Base-by-base conservation (phyloP, 1,139 yeast genomes). In the Magnusiomyces suaveolens region DNA sequence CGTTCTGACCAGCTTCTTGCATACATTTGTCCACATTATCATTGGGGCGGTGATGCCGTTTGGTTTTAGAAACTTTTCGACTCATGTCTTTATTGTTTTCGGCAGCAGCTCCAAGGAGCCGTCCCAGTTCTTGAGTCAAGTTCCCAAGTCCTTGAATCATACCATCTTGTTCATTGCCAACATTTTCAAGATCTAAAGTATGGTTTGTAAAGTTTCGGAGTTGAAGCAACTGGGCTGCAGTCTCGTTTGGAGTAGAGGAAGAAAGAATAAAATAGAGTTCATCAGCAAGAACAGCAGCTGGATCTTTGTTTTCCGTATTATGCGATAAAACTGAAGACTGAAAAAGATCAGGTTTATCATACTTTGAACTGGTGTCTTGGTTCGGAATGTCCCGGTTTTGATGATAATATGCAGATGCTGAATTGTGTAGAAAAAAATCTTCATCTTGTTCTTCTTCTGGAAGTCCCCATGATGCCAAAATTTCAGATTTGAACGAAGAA, bases 381-480 rank as follows among this genome's bases (percentile, higher is more conserved):
- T n/a, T n/a, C n/a, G n/a, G n/a, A n/a, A n/a, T n/a, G n/a, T n/a
- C n/a, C n/a, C n/a, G n/a, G n/a, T n/a, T n/a, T n/a, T n/a, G n/a
- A n/a, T n/a, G n/a, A n/a, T n/a, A 29, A 29, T 29, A 29, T 8
- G 36, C 36, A 29, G 6, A 29, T 29, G 6, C 36, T 29, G 6
- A 12, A 29, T 29, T 12, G 6, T 6, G 12, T 29, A 12, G 6
- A 12, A 29, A 29, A 8, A 29, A 29, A 8, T 21, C 29, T 18
- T 23, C 29, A 21, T 44, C 47, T 44, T 44, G 32, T 10, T 44
- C 47, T 14, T 44, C 47, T 18, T 23, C 47, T 18, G 56, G 56
- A n/a, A 54, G 44, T 4, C 56, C 56, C 56, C 56, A 54, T 18
- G 56, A 54, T 3, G 53, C 46, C 10, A 54, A 14, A 10, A 36